Percentiles rank a stretch among this genome's conserved stretches.
Evolutionary conservation across 1,284 basidiomycete genomes (phyloP).

Genomic region (Puccinia triticina): DNA sequence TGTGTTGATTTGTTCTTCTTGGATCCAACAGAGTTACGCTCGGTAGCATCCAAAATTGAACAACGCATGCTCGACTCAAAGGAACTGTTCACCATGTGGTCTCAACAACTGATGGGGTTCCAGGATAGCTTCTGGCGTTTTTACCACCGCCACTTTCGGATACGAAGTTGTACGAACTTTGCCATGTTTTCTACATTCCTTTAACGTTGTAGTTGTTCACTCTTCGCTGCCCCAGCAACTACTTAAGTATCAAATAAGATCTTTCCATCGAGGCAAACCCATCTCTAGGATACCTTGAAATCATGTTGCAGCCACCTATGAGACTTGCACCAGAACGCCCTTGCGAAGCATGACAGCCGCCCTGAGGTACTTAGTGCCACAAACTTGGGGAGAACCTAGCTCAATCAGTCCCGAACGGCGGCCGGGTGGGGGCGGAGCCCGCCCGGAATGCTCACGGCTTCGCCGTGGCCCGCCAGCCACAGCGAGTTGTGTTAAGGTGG

Average conservation of each 20-base stretch:
- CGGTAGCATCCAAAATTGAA: conserved; percentile 38
- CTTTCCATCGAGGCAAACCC: too few species aligned
- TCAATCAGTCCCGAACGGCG: too few species aligned
- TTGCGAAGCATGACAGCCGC: too few species aligned
- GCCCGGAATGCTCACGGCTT: too few species aligned
- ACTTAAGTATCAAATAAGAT: neutral
- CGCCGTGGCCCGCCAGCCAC: too few species aligned
- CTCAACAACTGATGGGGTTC: neutral
- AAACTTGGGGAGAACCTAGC: too few species aligned
- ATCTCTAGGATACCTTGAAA: too few species aligned
- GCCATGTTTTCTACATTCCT: conserved; percentile 18
- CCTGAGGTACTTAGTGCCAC: too few species aligned
- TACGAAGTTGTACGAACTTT: conserved; percentile 35
- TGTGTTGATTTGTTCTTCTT: neutral
- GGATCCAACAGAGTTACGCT: conserved; percentile 48
- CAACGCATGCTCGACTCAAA: neutral
- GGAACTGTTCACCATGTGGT: neutral
- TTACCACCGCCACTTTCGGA: conserved; percentile 52
- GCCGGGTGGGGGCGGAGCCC: too few species aligned
- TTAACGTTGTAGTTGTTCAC: conserved; percentile 25
- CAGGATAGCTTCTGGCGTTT: conserved; percentile 38
- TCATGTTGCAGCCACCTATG: too few species aligned
- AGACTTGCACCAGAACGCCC: too few species aligned
- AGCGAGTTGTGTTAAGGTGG: too few species aligned
- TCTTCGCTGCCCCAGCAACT: neutral